Evolutionary conservation across 1,139 yeast genomes (phyloP).

Genomic region (Pneumocystis oryctolagi): DNA sequence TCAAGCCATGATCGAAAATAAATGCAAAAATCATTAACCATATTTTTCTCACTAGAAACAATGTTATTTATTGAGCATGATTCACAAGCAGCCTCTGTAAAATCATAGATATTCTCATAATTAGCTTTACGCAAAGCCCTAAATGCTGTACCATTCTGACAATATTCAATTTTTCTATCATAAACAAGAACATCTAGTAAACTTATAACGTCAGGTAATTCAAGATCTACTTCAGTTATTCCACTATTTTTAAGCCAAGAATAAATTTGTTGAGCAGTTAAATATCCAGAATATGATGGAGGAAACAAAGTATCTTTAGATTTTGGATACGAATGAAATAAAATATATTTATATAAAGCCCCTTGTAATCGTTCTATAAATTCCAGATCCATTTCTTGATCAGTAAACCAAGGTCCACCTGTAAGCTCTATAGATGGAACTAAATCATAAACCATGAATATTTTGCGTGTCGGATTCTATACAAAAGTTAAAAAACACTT

Average conservation of each 20-base stretch:
- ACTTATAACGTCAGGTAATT: constrained; percentile 56
- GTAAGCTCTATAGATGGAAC: constrained; percentile 93
- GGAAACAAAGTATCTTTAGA: constrained; percentile 26
- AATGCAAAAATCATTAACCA: background rate
- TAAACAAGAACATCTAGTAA: constrained; percentile 76
- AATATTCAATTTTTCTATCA: constrained; percentile 70
- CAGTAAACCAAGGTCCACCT: constrained; percentile 99
- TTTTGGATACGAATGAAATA: constrained; percentile 63
- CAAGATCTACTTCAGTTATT: constrained; percentile 59
- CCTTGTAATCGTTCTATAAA: constrained; percentile 72
- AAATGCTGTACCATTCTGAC: constrained; percentile 31
- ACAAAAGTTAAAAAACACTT: background rate
- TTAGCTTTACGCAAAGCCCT: constrained; percentile 23
- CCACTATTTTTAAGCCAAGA: constrained; percentile 61
- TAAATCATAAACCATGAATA: constrained; percentile 82
- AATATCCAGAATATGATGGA: constrained; percentile 46
- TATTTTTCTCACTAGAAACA: constrained; percentile 14
- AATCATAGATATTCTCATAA: constrained; percentile 23
- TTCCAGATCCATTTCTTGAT: constrained; percentile 84
- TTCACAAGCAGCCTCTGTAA: constrained; percentile 26
- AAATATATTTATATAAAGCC: constrained; percentile 78
- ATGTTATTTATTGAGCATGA: constrained; percentile 23
- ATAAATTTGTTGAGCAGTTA: constrained; percentile 55
- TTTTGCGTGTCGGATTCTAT: constrained; percentile 78
- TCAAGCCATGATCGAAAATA: background rate